phyloP scores from a whole-genome alignment of 2,329 filamentous ascomycete species.

The Cylindrodendrum hubeiense region DNA sequence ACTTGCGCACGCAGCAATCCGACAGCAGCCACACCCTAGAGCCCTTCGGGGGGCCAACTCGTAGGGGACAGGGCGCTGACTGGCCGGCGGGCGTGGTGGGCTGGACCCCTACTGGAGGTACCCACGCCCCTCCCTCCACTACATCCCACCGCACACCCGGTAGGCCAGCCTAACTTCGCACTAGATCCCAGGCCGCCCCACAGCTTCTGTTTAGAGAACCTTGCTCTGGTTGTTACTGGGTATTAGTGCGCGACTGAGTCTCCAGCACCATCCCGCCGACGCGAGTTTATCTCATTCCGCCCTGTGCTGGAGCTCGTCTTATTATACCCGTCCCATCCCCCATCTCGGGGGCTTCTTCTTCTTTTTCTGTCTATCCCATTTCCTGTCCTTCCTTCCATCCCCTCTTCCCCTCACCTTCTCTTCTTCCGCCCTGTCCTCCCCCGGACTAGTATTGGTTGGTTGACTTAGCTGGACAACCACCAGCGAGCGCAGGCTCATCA shows the following conservation, averaged over 20 bases:
- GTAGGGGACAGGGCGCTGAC: not conserved
- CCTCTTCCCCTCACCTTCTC: slow-evolving; percentile 29
- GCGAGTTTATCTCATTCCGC: slow-evolving; percentile 38
- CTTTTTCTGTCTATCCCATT: slow-evolving; percentile 23
- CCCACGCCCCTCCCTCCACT: slow-evolving; percentile 3
- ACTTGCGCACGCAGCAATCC: not conserved
- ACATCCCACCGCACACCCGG: slow-evolving; percentile 1
- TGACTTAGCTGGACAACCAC: not conserved
- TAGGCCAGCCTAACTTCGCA: slow-evolving; percentile 18
- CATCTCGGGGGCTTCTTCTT: slow-evolving; percentile 11
- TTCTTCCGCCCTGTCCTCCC: not conserved
- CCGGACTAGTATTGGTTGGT: not conserved
- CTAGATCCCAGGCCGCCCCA: slow-evolving; percentile 19
- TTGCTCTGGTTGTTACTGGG: slow-evolving; percentile 25
- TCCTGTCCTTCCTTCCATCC: slow-evolving; percentile 37
- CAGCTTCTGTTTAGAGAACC: slow-evolving; percentile 29
- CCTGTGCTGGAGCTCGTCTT: slow-evolving; percentile 20
- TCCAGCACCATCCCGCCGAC: slow-evolving; percentile 18
- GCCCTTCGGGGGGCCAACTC: slow-evolving; percentile 1
- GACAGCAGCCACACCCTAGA: slow-evolving; percentile 13
- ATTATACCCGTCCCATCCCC: slow-evolving; percentile 24
- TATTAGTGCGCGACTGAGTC: slow-evolving; percentile 24
- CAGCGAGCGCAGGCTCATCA: not conserved
- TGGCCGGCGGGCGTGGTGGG: slow-evolving; percentile 6
- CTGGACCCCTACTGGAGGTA: slow-evolving; percentile 9